Base-by-base conservation (phyloP, 345 rosid species). In the Mallotus nudiflorus region DNA sequence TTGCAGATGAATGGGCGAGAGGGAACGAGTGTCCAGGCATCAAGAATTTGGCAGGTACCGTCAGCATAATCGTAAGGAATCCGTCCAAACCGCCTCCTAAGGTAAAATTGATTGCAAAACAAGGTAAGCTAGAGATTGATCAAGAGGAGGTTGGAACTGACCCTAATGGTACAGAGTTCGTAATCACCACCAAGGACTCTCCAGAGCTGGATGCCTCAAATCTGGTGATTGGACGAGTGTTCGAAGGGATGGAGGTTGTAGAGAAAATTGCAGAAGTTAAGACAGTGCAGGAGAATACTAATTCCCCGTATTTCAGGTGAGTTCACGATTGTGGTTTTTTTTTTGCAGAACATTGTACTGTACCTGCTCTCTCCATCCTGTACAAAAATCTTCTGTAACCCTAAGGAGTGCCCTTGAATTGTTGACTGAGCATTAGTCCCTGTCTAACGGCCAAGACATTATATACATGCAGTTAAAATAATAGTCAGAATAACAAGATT, bases 261-360 rank as follows among this genome's bases (percentile, higher is more conserved):
- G 82, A 86, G 78, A 85, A 67, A 81, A 85, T 94, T 61, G 85
- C 86, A 44, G 69, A 75, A 52, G 93, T 89, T 19, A 91, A 88
- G 84, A 89, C 93, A 0, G 96, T 91, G 50, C 89, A 78, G 58
- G 98, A 93, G 50, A 93, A 91, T 61, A 91, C 92, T 5, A 56
- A 70, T 33, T 93, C 97, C 70, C 95, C 98, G 59, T 93, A 91
- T 79, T 93, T 93, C 88, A 88, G 88, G 98, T 91, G 25, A 75
- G 80, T 29, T 53, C 8, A 53, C 25, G 14, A n/a, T 4, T n/a
- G 18, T 13, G 25, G 29, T 12, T 5, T 4, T 55, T 27, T 28
- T 55, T 37, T 28, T 13, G 33, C 60, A 55, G 19, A 55, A 55
- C 58, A 54, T 54, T 24, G 58, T 25, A 5, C 37, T 9, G 29